Evolutionary conservation across 73 alveolate species (phyloP).

Genomic region (Paramecium biaurelia): DNA sequence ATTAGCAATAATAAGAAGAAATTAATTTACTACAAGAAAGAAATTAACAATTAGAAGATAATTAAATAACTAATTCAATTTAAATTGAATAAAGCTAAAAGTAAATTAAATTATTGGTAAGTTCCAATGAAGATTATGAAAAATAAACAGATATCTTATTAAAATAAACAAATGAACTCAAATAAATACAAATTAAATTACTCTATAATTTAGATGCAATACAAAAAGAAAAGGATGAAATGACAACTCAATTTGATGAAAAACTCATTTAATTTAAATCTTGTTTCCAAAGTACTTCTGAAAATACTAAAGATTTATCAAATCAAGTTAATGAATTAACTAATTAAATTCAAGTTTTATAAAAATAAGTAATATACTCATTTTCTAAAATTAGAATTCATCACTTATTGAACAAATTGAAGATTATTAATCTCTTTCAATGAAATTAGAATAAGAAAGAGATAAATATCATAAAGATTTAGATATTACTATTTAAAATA

Average conservation of each 20-base stretch:
- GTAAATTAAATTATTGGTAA: neutral
- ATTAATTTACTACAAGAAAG: neutral
- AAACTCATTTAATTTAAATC: neutral
- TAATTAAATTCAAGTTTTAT: neutral
- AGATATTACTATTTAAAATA: neutral
- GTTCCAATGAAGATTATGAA: conserved; percentile 14
- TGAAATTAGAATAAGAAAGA: neutral
- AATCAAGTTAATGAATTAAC: neutral
- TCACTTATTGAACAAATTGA: neutral
- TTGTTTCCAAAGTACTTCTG: neutral
- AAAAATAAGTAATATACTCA: neutral
- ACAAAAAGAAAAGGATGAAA: conserved; percentile 2
- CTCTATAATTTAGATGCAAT: conserved; percentile 9
- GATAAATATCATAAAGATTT: neutral
- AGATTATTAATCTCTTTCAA: neutral
- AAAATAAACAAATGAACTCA: conserved; percentile 4
- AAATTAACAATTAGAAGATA: neutral
- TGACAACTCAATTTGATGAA: neutral
- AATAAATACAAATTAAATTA: conserved; percentile 23
- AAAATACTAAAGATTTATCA: neutral
- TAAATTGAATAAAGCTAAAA: neutral
- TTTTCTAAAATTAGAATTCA: neutral
- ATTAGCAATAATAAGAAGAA: conserved; percentile 12
- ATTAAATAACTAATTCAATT: neutral
- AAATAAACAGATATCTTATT: neutral